These are phyloP conservation scores for Melampsora allii-populina DNA, from an alignment of 1,284 basidiomycete genomes.

Conservation along the genomic window DNA sequence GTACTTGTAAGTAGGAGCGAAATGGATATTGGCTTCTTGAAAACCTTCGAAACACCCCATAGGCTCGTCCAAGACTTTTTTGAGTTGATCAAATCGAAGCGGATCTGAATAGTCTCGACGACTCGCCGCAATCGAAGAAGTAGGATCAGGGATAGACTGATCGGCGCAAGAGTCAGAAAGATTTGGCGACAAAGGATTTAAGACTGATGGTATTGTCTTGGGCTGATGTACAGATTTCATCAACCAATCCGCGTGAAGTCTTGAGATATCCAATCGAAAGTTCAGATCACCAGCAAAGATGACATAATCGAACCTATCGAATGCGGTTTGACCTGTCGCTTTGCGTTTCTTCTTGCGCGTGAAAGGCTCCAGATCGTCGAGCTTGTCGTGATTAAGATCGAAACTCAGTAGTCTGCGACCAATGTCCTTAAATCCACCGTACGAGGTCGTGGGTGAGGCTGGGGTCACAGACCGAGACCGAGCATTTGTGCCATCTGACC, in stretches of 20 bases:
- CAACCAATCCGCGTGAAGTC: slow-evolving; percentile 59
- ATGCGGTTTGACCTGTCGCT: slow-evolving; percentile 60
- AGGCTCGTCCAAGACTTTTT: slow-evolving; percentile 62
- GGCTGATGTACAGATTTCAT: slow-evolving; percentile 55
- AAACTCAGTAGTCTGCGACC: not conserved
- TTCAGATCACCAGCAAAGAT: slow-evolving; percentile 73
- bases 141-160: slow-evolving; percentile 46
- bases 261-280: slow-evolving; percentile 58
- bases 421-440: not conserved
- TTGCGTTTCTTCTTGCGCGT: not conserved
- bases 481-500: not conserved
- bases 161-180: not conserved
- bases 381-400: not conserved
- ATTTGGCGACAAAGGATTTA: not conserved
- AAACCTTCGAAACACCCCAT: slow-evolving; percentile 62
- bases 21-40: slow-evolving; percentile 65
- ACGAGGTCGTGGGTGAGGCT: too few species aligned
- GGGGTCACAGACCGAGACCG: too few species aligned
- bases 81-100: slow-evolving; percentile 70
- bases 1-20: slow-evolving; percentile 59
- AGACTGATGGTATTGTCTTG: slow-evolving; percentile 22
- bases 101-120: slow-evolving; percentile 53
- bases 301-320: slow-evolving; percentile 74
- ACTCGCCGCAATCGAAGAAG: slow-evolving; percentile 48
- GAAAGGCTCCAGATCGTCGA: not conserved